Percentiles rank a stretch among this genome's conserved stretches.
phyloP scores from a whole-genome alignment of 495 filamentous ascomycete genomes.

The Neurospora intermedia region DNA sequence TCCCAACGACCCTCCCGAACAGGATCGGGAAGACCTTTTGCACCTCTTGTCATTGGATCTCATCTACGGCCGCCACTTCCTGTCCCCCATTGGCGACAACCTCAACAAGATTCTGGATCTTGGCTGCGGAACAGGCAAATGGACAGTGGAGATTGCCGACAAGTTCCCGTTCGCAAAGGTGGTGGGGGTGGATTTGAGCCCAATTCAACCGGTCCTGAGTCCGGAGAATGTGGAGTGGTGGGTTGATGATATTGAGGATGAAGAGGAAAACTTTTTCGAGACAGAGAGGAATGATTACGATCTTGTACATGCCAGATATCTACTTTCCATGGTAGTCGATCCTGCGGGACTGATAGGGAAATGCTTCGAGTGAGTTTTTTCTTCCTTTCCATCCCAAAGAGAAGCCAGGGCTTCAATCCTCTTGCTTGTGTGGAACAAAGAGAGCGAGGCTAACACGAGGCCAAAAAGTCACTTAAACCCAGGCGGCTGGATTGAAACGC shows the following conservation, averaged over 20 bases:
- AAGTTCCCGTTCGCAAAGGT: constrained; percentile 24
- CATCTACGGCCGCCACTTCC: constrained; percentile 35
- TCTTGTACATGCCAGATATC: constrained; percentile 27
- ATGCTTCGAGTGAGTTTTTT: constrained; percentile 11
- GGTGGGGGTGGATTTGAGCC: constrained; percentile 21
- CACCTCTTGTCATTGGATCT: constrained; percentile 45
- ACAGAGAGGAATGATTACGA: constrained; percentile 15
- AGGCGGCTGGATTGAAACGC: constrained; percentile 43
- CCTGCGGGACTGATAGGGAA: constrained; percentile 21
- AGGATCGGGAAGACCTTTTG: constrained; percentile 34
- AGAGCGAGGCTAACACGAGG: neutral
- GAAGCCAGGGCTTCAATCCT: no score
- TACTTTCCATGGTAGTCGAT: constrained; percentile 34
- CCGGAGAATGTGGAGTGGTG: constrained; percentile 28
- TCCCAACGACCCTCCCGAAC: constrained; percentile 19
- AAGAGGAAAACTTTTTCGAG: constrained; percentile 18
- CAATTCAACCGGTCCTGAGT: constrained; percentile 31
- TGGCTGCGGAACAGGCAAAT: constrained; percentile 50
- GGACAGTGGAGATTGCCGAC: constrained; percentile 48
- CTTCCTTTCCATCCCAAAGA: no score
- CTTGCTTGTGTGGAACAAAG: neutral
- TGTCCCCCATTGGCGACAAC: constrained; percentile 37
- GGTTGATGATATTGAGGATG: constrained; percentile 33
- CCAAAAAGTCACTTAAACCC: constrained; percentile 23
- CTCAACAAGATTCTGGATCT: constrained; percentile 48